Conservation (phyloP, 305 asterid species). For the Ilex paraguariensis region DNA sequence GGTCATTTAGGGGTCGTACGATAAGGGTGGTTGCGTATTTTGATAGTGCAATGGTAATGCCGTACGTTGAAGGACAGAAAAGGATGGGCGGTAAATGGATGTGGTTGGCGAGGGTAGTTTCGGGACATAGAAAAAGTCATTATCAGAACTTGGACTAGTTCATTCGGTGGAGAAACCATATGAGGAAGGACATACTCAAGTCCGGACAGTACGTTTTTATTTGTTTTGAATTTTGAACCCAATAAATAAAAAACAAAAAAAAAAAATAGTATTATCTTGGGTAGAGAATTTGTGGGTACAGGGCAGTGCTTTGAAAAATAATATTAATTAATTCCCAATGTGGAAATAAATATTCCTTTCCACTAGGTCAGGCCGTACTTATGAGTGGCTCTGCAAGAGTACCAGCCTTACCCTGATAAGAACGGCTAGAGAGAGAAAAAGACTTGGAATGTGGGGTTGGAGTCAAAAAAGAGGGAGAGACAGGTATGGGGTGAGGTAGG, state of each 20-base stretch:
- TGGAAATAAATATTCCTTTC: background rate
- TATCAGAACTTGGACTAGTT: background rate
- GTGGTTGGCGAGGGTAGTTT: constrained; percentile 31
- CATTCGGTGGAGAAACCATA: constrained; percentile 67
- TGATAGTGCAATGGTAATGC: constrained; percentile 10
- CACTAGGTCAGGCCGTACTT: constrained; percentile 46
- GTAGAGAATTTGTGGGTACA: background rate
- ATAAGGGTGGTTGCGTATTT: background rate
- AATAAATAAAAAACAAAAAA: background rate
- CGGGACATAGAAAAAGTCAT: constrained; percentile 22
- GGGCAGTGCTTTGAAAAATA: background rate
- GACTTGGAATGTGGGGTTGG: too few relatives aligned
- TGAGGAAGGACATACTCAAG: constrained; percentile 70
- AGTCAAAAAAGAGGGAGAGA: too few relatives aligned
- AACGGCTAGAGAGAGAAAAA: constrained; percentile 22
- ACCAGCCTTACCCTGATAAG: constrained; percentile 51
- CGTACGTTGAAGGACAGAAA: constrained; percentile 72
- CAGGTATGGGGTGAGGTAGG: too few relatives aligned
- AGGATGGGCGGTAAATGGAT: constrained; percentile 10
- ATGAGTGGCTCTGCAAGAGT: constrained; percentile 24
- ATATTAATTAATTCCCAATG: background rate
- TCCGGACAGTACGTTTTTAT: constrained; percentile 57
- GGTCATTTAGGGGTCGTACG: constrained; percentile 6
- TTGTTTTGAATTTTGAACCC: background rate
- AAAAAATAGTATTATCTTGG: background rate